Evolutionary conservation across 1,139 yeast species (phyloP).

Genomic region (Taphrina populina): DNA sequence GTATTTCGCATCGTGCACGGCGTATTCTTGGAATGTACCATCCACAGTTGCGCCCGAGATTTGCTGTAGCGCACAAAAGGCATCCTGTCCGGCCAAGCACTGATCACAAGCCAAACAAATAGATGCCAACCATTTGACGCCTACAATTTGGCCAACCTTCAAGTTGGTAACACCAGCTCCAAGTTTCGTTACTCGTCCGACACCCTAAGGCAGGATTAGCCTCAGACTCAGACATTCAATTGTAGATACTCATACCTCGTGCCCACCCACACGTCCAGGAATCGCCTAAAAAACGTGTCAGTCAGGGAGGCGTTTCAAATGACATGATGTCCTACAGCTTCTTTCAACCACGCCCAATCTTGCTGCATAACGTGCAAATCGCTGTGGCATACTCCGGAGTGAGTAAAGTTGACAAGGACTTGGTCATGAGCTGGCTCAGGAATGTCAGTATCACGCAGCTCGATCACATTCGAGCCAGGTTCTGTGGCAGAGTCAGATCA

Average conservation of each 20-base stretch:
- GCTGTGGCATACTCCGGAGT: slow-evolving; percentile 68
- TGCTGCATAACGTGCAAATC: slow-evolving; percentile 74
- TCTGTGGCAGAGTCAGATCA: slow-evolving; percentile 1
- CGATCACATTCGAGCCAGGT: slow-evolving; percentile 25
- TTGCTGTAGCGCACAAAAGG: slow-evolving; percentile 9
- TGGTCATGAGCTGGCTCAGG: slow-evolving; percentile 62
- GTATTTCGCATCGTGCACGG: slow-evolving; percentile 81
- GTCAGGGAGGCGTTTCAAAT: background rate
- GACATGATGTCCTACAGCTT: slow-evolving; percentile 45
- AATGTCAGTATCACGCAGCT: slow-evolving; percentile 55
- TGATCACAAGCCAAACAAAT: slow-evolving; percentile 21
- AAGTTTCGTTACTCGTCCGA: slow-evolving; percentile 24
- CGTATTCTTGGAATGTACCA: slow-evolving; percentile 82
- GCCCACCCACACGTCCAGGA: slow-evolving; percentile 33
- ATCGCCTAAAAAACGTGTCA: background rate
- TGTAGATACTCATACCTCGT: slow-evolving; percentile 19
- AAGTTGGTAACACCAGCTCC: slow-evolving; percentile 21
- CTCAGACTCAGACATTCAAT: no score
- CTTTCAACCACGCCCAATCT: slow-evolving; percentile 57
- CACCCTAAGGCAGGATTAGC: background rate
- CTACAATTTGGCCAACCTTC: slow-evolving; percentile 30
- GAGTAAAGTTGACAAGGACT: slow-evolving; percentile 60
- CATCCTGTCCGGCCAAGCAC: slow-evolving; percentile 27
- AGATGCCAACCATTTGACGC: slow-evolving; percentile 30
- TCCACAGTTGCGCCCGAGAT: slow-evolving; percentile 67